Conservation (phyloP, 179 eudicot genomes). For the Pouteria campechiana region DNA sequence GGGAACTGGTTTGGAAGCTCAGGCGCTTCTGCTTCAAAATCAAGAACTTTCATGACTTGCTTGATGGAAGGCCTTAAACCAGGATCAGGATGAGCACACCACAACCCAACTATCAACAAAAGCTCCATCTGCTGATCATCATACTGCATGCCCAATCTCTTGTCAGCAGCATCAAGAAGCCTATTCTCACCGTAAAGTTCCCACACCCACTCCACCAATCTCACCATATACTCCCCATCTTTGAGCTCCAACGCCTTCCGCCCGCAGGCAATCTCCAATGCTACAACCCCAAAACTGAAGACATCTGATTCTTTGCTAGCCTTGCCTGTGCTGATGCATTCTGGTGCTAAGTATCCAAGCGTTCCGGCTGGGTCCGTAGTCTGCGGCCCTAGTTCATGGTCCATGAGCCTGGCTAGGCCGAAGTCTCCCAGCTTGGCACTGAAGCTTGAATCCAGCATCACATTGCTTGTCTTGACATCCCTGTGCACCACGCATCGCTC, state of each 20-base stretch:
- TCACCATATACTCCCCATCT: background rate
- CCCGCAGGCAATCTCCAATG: slow-evolving; percentile 23
- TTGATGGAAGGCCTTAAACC: slow-evolving; percentile 25
- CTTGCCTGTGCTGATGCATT: slow-evolving; percentile 19
- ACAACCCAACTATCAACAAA: slow-evolving; percentile 21
- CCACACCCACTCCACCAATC: slow-evolving; percentile 29
- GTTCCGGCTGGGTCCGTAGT: slow-evolving; percentile 33
- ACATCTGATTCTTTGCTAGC: slow-evolving; percentile 29
- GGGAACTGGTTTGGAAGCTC: too few species aligned
- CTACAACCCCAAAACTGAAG: slow-evolving; percentile 31
- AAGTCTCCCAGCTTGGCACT: slow-evolving; percentile 35
- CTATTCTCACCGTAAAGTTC: slow-evolving; percentile 13
- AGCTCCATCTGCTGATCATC: slow-evolving; percentile 13
- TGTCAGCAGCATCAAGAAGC: slow-evolving; percentile 12
- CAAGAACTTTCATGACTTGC: too few species aligned
- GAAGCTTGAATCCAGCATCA: slow-evolving; percentile 30
- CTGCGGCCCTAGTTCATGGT: slow-evolving; percentile 21
- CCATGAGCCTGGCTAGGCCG: slow-evolving; percentile 28
- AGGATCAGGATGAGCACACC: slow-evolving; percentile 30
- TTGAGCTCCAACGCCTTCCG: background rate
- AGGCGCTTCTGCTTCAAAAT: too few species aligned
- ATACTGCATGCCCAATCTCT: slow-evolving; percentile 5
- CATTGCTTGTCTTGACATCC: slow-evolving; percentile 28
- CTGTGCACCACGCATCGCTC: slow-evolving; percentile 40
- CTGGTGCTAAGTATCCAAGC: slow-evolving; percentile 34